Conservation (phyloP, 306 rosid species). For the Dalbergia cultrata region DNA sequence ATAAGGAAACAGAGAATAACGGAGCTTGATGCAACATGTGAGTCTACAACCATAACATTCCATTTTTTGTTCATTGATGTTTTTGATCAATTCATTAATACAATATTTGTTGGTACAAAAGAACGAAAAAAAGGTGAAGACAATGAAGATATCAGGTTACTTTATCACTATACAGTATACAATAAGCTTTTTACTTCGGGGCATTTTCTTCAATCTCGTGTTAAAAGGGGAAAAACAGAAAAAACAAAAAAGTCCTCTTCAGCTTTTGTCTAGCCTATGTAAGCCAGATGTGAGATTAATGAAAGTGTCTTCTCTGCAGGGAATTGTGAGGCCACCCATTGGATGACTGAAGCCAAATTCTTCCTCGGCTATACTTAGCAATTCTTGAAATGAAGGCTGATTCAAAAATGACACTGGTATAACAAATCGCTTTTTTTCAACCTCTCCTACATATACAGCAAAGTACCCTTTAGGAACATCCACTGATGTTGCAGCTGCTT, state of each 20-base stretch:
- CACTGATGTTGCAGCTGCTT: conserved; percentile 19
- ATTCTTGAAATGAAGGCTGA: conserved; percentile 55
- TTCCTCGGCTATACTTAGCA: conserved; percentile 52
- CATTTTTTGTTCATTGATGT: background rate
- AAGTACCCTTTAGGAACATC: conserved; percentile 63
- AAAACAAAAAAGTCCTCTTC: background rate
- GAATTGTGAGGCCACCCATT: conserved; percentile 60
- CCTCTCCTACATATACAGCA: conserved; percentile 66
- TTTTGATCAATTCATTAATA: background rate
- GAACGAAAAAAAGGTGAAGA: background rate
- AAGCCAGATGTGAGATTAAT: conserved; percentile 50
- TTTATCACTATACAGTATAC: background rate
- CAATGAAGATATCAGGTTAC: background rate
- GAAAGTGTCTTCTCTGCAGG: conserved; percentile 58
- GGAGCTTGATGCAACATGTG: conserved; percentile 1
- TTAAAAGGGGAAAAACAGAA: conserved; percentile 20
- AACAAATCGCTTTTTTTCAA: conserved; percentile 51
- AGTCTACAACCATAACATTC: background rate
- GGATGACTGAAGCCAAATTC: conserved; percentile 62
- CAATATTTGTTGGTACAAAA: background rate
- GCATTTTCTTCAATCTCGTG: background rate
- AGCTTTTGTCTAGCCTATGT: background rate
- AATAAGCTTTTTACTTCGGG: background rate
- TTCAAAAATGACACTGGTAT: conserved; percentile 60
- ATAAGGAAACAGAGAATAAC: background rate